phyloP scores from a whole-genome alignment of 495 filamentous ascomycete genomes.

The Aspergillus wentii region DNA sequence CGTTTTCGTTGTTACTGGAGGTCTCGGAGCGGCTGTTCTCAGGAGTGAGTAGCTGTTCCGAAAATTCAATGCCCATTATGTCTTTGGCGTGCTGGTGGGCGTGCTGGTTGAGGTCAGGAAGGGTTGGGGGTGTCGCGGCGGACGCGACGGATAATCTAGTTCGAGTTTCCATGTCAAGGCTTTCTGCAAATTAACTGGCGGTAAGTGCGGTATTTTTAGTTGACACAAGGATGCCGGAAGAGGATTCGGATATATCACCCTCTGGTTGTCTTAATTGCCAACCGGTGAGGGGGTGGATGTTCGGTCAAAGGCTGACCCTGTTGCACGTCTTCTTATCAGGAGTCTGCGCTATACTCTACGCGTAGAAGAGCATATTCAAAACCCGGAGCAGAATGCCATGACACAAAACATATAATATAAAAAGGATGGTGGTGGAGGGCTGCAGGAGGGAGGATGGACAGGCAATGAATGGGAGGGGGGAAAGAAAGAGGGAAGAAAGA shows the following conservation, averaged over 20 bases:
- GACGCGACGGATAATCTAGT: conserved; percentile 21
- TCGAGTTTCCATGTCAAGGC: no score
- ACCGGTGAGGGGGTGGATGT: no score
- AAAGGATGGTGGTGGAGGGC: conserved; percentile 3
- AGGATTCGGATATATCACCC: no score
- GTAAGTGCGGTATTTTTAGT: no score
- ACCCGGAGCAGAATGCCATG: neutral
- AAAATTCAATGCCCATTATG: conserved; percentile 36
- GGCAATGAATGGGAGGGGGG: conserved; percentile 2
- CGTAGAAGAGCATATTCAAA: neutral
- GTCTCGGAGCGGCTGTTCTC: conserved; percentile 47
- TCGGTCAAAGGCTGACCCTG: no score
- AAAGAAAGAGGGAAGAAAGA: conserved; percentile 5
- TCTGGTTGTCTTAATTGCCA: no score
- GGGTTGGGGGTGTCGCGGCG: conserved; percentile 30
- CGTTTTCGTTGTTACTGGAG: conserved; percentile 45
- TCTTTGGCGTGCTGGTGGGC: conserved; percentile 25
- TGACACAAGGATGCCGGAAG: no score
- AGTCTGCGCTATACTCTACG: neutral
- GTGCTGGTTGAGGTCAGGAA: conserved; percentile 26
- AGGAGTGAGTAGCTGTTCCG: conserved; percentile 42
- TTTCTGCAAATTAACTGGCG: no score
- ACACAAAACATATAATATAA: neutral
- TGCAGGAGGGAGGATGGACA: conserved; percentile 1
- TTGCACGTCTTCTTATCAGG: conserved; percentile 1